Evolutionary conservation across 176 grass and related monocot genomes (phyloP).

Genomic region (Phoenix roebelenii): DNA sequence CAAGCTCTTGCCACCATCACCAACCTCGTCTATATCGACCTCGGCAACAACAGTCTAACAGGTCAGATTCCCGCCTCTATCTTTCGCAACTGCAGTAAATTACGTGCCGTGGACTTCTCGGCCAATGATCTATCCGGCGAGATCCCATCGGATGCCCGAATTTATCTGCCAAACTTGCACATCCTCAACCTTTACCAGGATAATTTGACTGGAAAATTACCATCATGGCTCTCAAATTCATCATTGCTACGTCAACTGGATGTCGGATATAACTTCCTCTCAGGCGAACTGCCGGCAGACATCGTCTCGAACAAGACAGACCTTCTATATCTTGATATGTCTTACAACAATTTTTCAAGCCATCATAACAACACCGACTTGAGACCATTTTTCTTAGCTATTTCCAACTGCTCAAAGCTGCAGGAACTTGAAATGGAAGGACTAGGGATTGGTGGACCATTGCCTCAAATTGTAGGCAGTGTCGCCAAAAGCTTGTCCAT

Average conservation of each 20-base stretch:
- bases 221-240: slow-evolving; percentile 64
- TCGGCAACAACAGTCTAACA: background rate
- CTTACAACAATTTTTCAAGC: slow-evolving; percentile 41
- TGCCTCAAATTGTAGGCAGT: slow-evolving; percentile 27
- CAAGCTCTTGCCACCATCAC: slow-evolving; percentile 32
- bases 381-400: slow-evolving; percentile 54
- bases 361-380: slow-evolving; percentile 48
- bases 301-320: slow-evolving; percentile 12
- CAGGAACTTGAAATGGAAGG: slow-evolving; percentile 41
- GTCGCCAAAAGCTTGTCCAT: slow-evolving; percentile 17
- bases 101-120: slow-evolving; percentile 30
- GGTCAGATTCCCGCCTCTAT: slow-evolving; percentile 40
- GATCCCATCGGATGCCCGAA: slow-evolving; percentile 24
- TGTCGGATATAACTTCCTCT: slow-evolving; percentile 49
- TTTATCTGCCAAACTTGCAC: background rate
- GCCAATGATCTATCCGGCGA: slow-evolving; percentile 37
- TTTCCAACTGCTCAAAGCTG: slow-evolving; percentile 44
- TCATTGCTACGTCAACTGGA: slow-evolving; percentile 8
- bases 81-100: slow-evolving; percentile 35
- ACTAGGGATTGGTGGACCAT: slow-evolving; percentile 33
- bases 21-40: background rate
- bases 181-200: slow-evolving; percentile 49
- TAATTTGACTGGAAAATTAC: slow-evolving; percentile 38
- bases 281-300: slow-evolving; percentile 35
- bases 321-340: slow-evolving; percentile 44